Evolutionary conservation across 2,329 filamentous ascomycete species (phyloP), one percentile per base, ranked within the genome.

Genomic region (Venturia pyrina): DNA sequence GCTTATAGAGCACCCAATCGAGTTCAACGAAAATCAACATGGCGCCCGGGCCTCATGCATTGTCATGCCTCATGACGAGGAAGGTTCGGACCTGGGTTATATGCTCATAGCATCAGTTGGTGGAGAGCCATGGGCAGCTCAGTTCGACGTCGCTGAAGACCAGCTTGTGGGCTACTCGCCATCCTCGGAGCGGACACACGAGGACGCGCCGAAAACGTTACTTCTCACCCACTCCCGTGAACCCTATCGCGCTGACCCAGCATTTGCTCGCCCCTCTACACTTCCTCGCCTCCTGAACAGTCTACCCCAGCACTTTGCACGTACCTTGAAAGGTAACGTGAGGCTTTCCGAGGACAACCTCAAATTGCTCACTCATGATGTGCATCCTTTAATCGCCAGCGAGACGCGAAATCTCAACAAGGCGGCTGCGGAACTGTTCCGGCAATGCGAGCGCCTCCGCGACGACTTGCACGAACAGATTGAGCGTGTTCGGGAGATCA

Each of bases 381-480:
- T 86, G 0, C 90, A 93, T 74, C 86, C 88, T 72, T 79, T 89
- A 5, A 79, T 93, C 6, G 86, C 86, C 68, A 82, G 83, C 11
- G 89, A 93, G 74, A 91, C 88, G 0, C 81, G 88, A 69, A 81
- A 81, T 13, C 80, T 93, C 13, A 88, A 89, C 19, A 78, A 84
- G 56, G 89, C 88, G 1, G 89, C 88, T 0, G 85, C 89, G 1
- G 88, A 91, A 70, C 79, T 93, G 6, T 93, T 92, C 76, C 81
- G 87, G 34, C 83, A 87, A 65, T 90, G 89, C 68, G 83, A 89
- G 69, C 81, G 85, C 59, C 80, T 93, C 34, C 86, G 88, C 70
- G 78, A 81, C 21, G 89, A 92, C 72, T 80, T 92, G 53, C 80
- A 79, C 68, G 84, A 87, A 68, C 89, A 93, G 72, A 82, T 92